Base-by-base conservation (phyloP, 192 early-diverging fungal genomes). In the Linnemannia schmuckeri region DNA sequence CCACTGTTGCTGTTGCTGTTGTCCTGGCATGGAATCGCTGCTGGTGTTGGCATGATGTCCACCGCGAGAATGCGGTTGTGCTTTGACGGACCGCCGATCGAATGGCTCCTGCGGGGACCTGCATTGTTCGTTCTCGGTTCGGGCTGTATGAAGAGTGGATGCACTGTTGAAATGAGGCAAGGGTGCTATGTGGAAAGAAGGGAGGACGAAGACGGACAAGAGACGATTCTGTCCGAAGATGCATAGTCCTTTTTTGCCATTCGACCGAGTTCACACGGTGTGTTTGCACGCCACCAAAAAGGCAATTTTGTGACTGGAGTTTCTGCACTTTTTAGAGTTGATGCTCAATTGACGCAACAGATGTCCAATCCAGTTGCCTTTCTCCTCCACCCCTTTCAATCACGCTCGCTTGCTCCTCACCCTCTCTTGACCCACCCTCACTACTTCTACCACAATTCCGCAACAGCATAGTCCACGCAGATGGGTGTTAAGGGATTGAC, bases 401-500 rank as follows among this genome's bases (percentile, higher is more conserved):
- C 70, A 22, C 70, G 37, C 38, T 30, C n/a, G n/a, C n/a, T n/a
- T n/a, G n/a, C n/a, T n/a, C n/a, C n/a, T n/a, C 33, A 33, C 15
- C 38, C 9, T 27, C 17, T 24, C 46, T 12, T 24, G 22, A 2
- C 47, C 20, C 18, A 15, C 41, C 44, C 37, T 37, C 38, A 57
- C 63, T 8, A 18, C 18, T 17, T 3, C 49, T 17, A 22, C n/a
- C 57, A 44, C 10, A 5, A 7, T 49, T 22, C 18, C 37, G 2
- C 49, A 75, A 24, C 18, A 52, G 1, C 17, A 41, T 22, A 73
- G 6, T 33, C n/a, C 3, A 33, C 61, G 30, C 30, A 49, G 5
- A 94, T 93, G 94, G 94, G 93, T 5, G 90, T 93, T 61, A 91
- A 90, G 75, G 85, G 88, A 22, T 78, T 94, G 74, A 94, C 91